Conservation (phyloP, 2,329 filamentous ascomycete genomes). For the Aspergillus fischeri region DNA sequence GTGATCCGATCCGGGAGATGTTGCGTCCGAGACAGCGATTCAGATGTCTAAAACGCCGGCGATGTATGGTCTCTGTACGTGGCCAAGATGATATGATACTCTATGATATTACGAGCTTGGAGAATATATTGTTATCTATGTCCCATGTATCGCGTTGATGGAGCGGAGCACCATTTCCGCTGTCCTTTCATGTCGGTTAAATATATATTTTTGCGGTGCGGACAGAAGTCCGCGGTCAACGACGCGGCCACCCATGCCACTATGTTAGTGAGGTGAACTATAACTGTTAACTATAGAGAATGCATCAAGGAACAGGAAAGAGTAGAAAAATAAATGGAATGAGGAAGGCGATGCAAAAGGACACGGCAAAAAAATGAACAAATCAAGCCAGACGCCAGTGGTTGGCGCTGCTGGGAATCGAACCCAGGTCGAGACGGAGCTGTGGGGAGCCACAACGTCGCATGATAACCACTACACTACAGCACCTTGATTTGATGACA, state of each 20-base stretch:
- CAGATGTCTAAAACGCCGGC: background rate
- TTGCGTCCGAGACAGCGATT: background rate
- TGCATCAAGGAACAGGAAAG: background rate
- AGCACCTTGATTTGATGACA: slow-evolving; percentile 17
- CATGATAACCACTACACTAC: slow-evolving; percentile 24
- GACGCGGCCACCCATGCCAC: background rate
- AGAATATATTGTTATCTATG: too few relatives aligned
- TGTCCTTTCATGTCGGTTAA: background rate
- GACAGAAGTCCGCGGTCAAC: slow-evolving; percentile 1
- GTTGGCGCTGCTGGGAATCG: slow-evolving; percentile 22
- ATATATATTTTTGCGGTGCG: background rate
- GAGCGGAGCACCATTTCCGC: background rate
- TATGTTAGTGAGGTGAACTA: too few relatives aligned
- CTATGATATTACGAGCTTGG: too few relatives aligned
- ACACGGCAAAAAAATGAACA: slow-evolving; percentile 3
- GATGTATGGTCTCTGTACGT: background rate
- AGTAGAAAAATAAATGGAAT: background rate
- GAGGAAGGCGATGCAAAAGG: background rate
- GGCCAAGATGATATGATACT: too few relatives aligned
- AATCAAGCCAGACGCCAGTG: slow-evolving; percentile 11
- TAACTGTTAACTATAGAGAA: too few relatives aligned
- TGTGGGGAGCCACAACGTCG: slow-evolving; percentile 17
- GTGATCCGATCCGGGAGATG: background rate
- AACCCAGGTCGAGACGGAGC: slow-evolving; percentile 20
- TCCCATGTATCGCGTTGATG: background rate